These are phyloP conservation scores for Artomyces pyxidatus DNA, from an alignment of 768 basidiomycete species.

Conservation along the genomic window DNA sequence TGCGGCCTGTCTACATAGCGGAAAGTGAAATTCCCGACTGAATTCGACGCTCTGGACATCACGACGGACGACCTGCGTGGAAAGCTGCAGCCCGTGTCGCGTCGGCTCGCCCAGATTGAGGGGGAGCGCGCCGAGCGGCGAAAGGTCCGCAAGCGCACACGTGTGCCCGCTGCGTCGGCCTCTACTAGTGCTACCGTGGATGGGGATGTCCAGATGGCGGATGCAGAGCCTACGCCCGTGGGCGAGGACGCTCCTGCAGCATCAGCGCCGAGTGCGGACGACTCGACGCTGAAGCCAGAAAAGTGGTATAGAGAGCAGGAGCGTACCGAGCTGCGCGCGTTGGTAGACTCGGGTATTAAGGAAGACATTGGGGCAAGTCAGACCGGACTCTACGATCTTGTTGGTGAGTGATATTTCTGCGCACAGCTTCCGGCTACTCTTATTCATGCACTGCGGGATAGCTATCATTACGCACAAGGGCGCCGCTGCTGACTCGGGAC, in stretches of 20 bases:
- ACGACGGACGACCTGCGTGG: slow-evolving; percentile 70
- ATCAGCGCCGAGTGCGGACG: slow-evolving; percentile 18
- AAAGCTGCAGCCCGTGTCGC: slow-evolving; percentile 63
- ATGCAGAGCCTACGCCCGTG: slow-evolving; percentile 22
- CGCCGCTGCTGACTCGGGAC: slow-evolving; percentile 87
- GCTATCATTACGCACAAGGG: slow-evolving; percentile 98
- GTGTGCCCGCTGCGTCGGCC: slow-evolving; percentile 28
- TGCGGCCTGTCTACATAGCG: slow-evolving; percentile 35
- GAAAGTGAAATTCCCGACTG: slow-evolving; percentile 87
- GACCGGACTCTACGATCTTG: slow-evolving; percentile 84
- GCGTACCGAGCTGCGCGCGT: slow-evolving; percentile 47
- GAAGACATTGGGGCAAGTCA: slow-evolving; percentile 66
- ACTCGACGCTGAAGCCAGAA: slow-evolving; percentile 58
- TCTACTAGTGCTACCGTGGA: slow-evolving; percentile 9
- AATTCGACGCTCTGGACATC: slow-evolving; percentile 81
- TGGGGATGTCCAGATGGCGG: slow-evolving; percentile 45
- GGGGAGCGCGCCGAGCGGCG: slow-evolving; percentile 77
- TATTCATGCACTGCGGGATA: slow-evolving; percentile 22
- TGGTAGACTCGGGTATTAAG: slow-evolving; percentile 57
- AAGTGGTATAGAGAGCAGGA: slow-evolving; percentile 56
- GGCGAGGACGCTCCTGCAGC: slow-evolving; percentile 20
- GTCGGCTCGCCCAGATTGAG: slow-evolving; percentile 70
- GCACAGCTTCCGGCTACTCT: slow-evolving; percentile 1
- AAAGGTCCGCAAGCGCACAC: slow-evolving; percentile 74
- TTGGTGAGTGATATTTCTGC: slow-evolving; percentile 46